phyloP scores from a whole-genome alignment of 2,329 filamentous ascomycete species.

The Exophiala spinifera region DNA sequence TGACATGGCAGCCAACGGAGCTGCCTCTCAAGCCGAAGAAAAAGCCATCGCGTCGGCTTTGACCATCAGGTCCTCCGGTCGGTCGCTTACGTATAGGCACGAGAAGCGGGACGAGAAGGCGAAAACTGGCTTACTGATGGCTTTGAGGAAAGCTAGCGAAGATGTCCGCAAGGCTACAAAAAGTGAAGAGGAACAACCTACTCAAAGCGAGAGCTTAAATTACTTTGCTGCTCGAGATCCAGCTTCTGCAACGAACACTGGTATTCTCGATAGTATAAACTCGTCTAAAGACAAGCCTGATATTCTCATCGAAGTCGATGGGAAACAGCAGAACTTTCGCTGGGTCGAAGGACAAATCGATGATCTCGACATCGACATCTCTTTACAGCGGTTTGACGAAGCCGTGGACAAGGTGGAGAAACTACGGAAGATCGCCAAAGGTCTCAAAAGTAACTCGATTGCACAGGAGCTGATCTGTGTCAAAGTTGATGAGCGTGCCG shows the following conservation, averaged over 20 bases:
- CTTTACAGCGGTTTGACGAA: constrained; percentile 80
- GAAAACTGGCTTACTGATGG: constrained; percentile 77
- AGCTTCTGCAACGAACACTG: constrained; percentile 72
- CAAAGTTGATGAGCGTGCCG: constrained; percentile 83
- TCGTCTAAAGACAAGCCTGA: constrained; percentile 68
- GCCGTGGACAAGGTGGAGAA: constrained; percentile 83
- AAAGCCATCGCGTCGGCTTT: constrained; percentile 74
- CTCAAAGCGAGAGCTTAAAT: constrained; percentile 73
- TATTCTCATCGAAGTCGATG: constrained; percentile 91
- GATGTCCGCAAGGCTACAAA: constrained; percentile 82
- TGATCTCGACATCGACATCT: constrained; percentile 92
- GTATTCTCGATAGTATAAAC: constrained; percentile 73
- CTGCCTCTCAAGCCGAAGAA: constrained; percentile 48
- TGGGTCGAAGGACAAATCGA: constrained; percentile 97
- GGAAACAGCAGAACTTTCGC: constrained; percentile 90
- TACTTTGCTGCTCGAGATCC: constrained; percentile 79
- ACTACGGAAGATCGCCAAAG: constrained; percentile 72
- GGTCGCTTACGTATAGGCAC: constrained; percentile 92
- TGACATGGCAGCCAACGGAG: constrained; percentile 63
- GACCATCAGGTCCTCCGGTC: constrained; percentile 82
- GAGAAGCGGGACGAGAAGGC: constrained; percentile 75
- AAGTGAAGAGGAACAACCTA: constrained; percentile 82
- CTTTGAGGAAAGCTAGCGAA: constrained; percentile 88
- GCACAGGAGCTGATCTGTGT: constrained; percentile 90
- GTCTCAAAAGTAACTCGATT: constrained; percentile 78